Evolutionary conservation across 768 basidiomycete genomes (phyloP).

Genomic region (Asterophora parasitica): DNA sequence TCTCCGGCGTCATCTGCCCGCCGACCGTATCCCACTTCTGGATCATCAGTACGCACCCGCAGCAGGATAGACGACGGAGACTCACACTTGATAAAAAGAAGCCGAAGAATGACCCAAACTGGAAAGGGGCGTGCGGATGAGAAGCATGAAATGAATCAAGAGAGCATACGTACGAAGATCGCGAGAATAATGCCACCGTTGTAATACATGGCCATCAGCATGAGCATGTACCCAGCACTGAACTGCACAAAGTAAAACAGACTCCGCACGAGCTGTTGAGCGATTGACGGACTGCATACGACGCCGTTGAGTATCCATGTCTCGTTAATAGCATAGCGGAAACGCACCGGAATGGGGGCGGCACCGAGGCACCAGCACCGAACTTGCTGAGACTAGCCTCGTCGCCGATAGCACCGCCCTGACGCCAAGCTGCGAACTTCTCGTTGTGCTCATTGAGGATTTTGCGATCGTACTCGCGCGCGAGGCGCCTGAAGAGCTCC

Average conservation of each 20-base stretch:
- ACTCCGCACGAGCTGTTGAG: not conserved
- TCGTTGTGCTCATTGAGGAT: not conserved
- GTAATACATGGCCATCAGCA: conserved; percentile 4
- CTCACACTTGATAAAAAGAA: conserved; percentile 1
- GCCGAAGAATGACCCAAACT: not conserved
- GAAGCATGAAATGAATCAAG: not conserved
- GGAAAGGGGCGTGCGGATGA: not conserved
- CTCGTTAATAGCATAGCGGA: not conserved
- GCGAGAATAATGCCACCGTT: not conserved
- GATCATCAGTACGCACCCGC: not conserved
- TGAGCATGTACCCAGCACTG: conserved; percentile 2
- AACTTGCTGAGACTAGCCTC: not conserved
- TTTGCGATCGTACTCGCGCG: conserved; percentile 2
- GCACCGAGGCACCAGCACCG: not conserved
- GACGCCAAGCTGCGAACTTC: not conserved
- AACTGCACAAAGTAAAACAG: not conserved
- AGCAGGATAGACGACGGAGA: not conserved
- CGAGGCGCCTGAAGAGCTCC: conserved; percentile 1
- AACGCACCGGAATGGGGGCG: not conserved
- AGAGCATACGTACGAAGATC: not conserved
- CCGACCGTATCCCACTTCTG: conserved; percentile 1
- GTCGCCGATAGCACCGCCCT: not conserved
- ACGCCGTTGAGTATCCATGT: not conserved
- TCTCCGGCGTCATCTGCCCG: not conserved
- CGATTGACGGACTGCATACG: not conserved